These are phyloP conservation scores for Fusarium marasasianum DNA, from an alignment of 2,329 filamentous ascomycete species.

Conservation along the genomic window DNA sequence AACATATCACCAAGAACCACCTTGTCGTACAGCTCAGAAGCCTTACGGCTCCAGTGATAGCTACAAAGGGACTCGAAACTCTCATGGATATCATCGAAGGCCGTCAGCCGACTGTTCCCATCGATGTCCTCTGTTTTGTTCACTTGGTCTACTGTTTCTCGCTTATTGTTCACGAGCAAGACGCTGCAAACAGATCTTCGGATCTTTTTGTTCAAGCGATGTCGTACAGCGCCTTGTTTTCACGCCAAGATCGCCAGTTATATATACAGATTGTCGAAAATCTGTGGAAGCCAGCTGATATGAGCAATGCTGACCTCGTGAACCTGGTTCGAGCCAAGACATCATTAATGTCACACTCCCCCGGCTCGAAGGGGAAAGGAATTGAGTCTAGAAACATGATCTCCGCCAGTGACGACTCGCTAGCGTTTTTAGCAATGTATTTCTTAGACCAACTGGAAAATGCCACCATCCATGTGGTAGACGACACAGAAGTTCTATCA, in stretches of 20 bases:
- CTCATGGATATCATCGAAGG: slow-evolving; percentile 54
- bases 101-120: slow-evolving; percentile 49
- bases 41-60: slow-evolving; percentile 53
- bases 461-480: slow-evolving; percentile 48
- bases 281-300: slow-evolving; percentile 59
- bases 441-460: slow-evolving; percentile 65
- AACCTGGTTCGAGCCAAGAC: slow-evolving; percentile 40
- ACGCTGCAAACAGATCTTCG: slow-evolving; percentile 47
- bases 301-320: slow-evolving; percentile 44
- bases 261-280: slow-evolving; percentile 56
- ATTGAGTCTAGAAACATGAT: slow-evolving; percentile 47
- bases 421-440: slow-evolving; percentile 54
- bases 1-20: slow-evolving; percentile 51
- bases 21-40: slow-evolving; percentile 53
- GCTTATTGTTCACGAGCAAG: slow-evolving; percentile 56
- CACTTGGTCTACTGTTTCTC: slow-evolving; percentile 63
- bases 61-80: slow-evolving; percentile 53
- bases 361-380: slow-evolving; percentile 56
- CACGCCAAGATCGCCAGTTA: slow-evolving; percentile 46
- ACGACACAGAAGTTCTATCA: slow-evolving; percentile 46
- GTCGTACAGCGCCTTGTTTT: slow-evolving; percentile 54
- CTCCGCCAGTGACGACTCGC: slow-evolving; percentile 46
- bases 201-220: slow-evolving; percentile 59
- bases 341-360: slow-evolving; percentile 29
- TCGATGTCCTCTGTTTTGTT: slow-evolving; percentile 60